phyloP scores from a whole-genome alignment of 169 alveolate species.

The Eimeria falciformis region DNA sequence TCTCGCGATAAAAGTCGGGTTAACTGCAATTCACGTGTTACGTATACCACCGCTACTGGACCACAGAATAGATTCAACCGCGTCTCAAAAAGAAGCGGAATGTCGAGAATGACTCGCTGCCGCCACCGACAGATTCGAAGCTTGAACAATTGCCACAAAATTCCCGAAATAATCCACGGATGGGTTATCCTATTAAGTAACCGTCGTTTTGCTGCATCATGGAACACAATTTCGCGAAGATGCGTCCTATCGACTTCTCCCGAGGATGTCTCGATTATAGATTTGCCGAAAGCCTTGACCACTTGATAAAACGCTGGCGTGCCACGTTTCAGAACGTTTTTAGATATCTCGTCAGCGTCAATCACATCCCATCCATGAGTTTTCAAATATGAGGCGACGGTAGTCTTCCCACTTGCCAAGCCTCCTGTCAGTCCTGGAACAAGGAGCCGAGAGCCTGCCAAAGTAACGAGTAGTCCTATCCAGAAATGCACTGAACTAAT shows the following conservation, averaged over 20 bases:
- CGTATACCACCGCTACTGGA: constrained; percentile 54
- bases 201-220: constrained; percentile 55
- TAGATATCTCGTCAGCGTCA: constrained; percentile 50
- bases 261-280: constrained; percentile 3
- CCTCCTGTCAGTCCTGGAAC: constrained; percentile 69
- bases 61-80: constrained; percentile 27
- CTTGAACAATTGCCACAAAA: constrained; percentile 37
- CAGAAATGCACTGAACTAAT: neutral
- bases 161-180: constrained; percentile 44
- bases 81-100: constrained; percentile 61
- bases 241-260: constrained; percentile 45
- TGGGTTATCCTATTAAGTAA: constrained; percentile 42
- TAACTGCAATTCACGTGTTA: constrained; percentile 26
- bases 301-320: constrained; percentile 60
- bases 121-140: constrained; percentile 54
- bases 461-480: neutral
- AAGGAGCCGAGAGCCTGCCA: constrained; percentile 26
- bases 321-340: constrained; percentile 33
- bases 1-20: constrained; percentile 45
- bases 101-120: constrained; percentile 39
- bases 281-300: constrained; percentile 43
- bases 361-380: constrained; percentile 50
- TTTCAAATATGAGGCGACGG: constrained; percentile 11
- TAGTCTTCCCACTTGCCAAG: constrained; percentile 42
- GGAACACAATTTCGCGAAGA: constrained; percentile 35